These are phyloP conservation scores for Hyphodiscus sp. DNA, from an alignment of 2,329 filamentous ascomycete genomes.

Conservation along the genomic window DNA sequence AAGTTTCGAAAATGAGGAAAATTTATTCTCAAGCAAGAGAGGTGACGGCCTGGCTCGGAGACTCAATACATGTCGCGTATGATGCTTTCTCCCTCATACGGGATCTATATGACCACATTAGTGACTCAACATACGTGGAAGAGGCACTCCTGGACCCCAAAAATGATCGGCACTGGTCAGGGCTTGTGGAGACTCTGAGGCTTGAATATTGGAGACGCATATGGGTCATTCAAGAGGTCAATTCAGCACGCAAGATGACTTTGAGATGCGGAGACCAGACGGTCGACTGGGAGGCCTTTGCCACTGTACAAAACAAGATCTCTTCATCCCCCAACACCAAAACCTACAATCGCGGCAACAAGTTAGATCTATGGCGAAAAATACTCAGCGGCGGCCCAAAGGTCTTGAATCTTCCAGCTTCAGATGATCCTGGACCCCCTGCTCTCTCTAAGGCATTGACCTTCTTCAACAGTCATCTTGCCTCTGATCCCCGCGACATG, in stretches of 20 bases:
- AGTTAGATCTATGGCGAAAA: not conserved
- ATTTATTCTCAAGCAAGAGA: not conserved
- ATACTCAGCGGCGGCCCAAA: not conserved
- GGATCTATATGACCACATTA: not conserved
- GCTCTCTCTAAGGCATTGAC: not conserved
- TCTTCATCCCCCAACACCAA: not conserved
- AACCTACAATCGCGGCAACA: not conserved
- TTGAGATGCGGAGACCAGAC: not conserved
- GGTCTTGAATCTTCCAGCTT: not conserved
- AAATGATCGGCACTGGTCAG: not conserved
- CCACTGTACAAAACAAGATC: not conserved
- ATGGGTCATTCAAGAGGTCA: not conserved
- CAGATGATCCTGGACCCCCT: not conserved
- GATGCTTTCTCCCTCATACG: not conserved
- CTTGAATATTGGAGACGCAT: not conserved
- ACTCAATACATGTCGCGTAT: not conserved
- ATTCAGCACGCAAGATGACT: not conserved
- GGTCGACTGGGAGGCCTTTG: not conserved
- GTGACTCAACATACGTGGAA: not conserved
- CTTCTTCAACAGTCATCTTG: not conserved
- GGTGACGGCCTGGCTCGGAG: constrained; percentile 24
- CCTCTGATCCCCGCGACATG: not conserved
- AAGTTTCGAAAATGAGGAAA: constrained; percentile 1
- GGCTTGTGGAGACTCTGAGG: not conserved
- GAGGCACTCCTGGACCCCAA: not conserved